phyloP scores from a whole-genome alignment of 2,329 filamentous ascomycete species.

The Diplodia seriata region DNA sequence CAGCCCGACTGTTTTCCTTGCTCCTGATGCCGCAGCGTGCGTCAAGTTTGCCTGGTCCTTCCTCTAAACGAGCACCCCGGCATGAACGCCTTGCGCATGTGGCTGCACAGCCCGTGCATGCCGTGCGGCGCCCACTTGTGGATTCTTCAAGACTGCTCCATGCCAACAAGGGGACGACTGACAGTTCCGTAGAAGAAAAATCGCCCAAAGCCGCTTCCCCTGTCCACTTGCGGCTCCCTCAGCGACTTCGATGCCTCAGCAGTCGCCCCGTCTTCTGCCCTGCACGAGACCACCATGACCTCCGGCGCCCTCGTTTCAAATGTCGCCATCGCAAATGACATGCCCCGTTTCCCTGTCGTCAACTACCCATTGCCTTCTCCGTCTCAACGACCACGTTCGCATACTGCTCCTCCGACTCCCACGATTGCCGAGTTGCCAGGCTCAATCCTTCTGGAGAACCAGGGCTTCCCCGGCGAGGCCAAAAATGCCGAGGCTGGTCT shows the following conservation, averaged over 20 bases:
- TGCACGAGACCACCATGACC: constrained; percentile 41
- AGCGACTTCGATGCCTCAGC: constrained; percentile 20
- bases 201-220: constrained; percentile 20
- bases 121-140: not conserved
- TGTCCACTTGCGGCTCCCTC: not conserved
- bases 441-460: constrained; percentile 42
- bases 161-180: constrained; percentile 18
- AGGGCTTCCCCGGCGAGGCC: constrained; percentile 37
- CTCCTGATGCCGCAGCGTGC: constrained; percentile 2
- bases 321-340: constrained; percentile 51
- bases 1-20: constrained; percentile 4
- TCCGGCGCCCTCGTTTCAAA: constrained; percentile 43
- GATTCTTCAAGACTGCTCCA: not conserved
- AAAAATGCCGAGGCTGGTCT: constrained; percentile 33
- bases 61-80: constrained; percentile 4
- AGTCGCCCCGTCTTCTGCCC: constrained; percentile 40
- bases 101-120: constrained; percentile 5
- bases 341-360: constrained; percentile 51
- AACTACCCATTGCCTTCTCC: constrained; percentile 44
- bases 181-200: constrained; percentile 29
- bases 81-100: constrained; percentile 1
- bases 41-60: constrained; percentile 4
- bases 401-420: constrained; percentile 51
- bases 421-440: constrained; percentile 37
- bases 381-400: constrained; percentile 46